Evolutionary conservation across 495 filamentous ascomycete species (phyloP).

Genomic region (Penicillium parvum): DNA sequence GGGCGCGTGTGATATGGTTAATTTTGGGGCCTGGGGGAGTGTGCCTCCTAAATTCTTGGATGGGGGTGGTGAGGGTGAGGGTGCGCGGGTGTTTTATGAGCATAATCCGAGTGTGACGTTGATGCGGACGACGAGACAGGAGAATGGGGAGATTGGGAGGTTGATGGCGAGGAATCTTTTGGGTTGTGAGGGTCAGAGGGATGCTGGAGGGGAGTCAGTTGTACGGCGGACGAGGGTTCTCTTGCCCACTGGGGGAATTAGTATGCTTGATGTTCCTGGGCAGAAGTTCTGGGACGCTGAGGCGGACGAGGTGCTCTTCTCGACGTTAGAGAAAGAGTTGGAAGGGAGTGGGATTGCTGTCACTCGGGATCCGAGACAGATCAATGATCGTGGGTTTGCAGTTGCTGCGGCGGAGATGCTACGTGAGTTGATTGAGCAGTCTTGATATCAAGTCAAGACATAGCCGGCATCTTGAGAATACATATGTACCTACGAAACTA

Average conservation of each 20-base stretch:
- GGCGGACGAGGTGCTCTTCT: slow-evolving; percentile 45
- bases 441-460: too few relatives aligned
- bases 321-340: slow-evolving; percentile 37
- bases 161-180: slow-evolving; percentile 51
- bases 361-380: slow-evolving; percentile 26
- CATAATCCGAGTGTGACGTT: slow-evolving; percentile 65
- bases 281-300: slow-evolving; percentile 39
- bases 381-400: slow-evolving; percentile 48
- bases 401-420: slow-evolving; percentile 21
- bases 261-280: slow-evolving; percentile 35
- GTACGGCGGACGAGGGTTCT: slow-evolving; percentile 48
- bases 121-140: slow-evolving; percentile 53
- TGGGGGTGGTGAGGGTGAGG: slow-evolving; percentile 5
- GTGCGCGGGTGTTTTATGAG: slow-evolving; percentile 46
- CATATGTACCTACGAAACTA: too few relatives aligned
- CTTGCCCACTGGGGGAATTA: slow-evolving; percentile 52
- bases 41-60: slow-evolving; percentile 45
- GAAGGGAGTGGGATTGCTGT: slow-evolving; percentile 34
- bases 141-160: slow-evolving; percentile 48
- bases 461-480: too few relatives aligned
- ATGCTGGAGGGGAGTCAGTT: slow-evolving; percentile 10
- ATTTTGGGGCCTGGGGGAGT: slow-evolving; percentile 54
- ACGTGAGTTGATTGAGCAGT: slow-evolving; percentile 12
- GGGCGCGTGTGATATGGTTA: slow-evolving; percentile 66
- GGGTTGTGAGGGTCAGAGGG: neutral